Evolutionary conservation across 257 asterid genomes (phyloP).

Genomic region (Agastache rugosa): DNA sequence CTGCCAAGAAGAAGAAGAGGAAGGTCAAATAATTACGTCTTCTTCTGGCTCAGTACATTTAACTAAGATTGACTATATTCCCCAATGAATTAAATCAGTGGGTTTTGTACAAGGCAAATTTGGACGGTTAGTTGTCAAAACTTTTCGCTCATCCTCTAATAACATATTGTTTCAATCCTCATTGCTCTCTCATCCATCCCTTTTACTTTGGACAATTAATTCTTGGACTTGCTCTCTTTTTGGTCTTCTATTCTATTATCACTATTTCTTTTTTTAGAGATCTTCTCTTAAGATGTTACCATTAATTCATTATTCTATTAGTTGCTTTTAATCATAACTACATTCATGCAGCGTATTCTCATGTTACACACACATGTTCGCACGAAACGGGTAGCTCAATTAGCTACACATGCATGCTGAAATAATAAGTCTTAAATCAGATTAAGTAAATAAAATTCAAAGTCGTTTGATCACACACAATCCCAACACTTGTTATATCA

Average conservation of each 20-base stretch:
- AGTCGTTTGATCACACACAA: neutral
- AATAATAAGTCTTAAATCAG: neutral
- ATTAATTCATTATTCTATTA: neutral
- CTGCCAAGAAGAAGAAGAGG: slow-evolving; percentile 31
- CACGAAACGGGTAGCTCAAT: too few species aligned
- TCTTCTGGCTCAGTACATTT: slow-evolving; percentile 26
- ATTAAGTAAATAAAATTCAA: neutral
- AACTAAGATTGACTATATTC: slow-evolving; percentile 1
- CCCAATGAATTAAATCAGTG: neutral
- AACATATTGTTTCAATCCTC: slow-evolving; percentile 14
- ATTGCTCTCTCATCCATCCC: slow-evolving; percentile 19
- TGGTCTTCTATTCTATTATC: neutral
- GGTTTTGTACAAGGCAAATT: neutral
- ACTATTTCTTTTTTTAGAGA: neutral
- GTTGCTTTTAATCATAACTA: neutral
- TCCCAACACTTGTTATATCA: neutral
- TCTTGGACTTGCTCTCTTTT: neutral
- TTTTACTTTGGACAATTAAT: neutral
- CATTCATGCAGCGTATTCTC: neutral
- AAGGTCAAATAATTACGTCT: slow-evolving; percentile 5
- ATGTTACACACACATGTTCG: neutral
- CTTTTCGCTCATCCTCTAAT: neutral
- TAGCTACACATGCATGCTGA: neutral
- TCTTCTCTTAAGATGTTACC: neutral
- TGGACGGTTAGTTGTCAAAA: neutral